Conservation (phyloP, 495 filamentous ascomycete genomes). For the Tuber melanosporum region DNA sequence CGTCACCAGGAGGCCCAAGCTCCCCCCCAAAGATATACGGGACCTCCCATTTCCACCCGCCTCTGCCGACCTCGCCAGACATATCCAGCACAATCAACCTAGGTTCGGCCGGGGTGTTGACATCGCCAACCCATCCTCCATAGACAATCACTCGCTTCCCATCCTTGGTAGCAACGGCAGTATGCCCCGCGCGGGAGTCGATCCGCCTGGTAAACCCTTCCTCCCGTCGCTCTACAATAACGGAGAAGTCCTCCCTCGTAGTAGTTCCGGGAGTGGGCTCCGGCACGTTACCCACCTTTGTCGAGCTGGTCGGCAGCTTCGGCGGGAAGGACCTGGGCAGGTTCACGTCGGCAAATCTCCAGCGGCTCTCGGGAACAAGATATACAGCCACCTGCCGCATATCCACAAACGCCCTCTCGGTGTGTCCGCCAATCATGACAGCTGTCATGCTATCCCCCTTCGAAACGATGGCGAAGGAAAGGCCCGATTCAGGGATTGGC, state of each 20-base stretch:
- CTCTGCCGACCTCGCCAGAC: conserved; percentile 61
- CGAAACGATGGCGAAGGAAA: conserved; percentile 62
- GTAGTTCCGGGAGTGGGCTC: conserved; percentile 11
- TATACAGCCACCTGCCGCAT: conserved; percentile 87
- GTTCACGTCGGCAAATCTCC: conserved; percentile 67
- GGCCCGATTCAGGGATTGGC: conserved; percentile 79
- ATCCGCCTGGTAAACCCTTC: conserved; percentile 43
- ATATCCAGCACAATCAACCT: conserved; percentile 71
- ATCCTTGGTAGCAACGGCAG: conserved; percentile 69
- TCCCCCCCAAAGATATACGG: conserved; percentile 51
- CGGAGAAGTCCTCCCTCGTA: conserved; percentile 31
- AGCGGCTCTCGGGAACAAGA: conserved; percentile 74
- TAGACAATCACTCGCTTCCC: conserved; percentile 66
- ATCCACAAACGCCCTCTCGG: conserved; percentile 75
- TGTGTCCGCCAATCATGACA: conserved; percentile 81
- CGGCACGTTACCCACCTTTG: conserved; percentile 26
- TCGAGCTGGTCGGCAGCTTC: conserved; percentile 38
- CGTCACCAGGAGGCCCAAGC: conserved; percentile 36
- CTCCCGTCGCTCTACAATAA: conserved; percentile 20
- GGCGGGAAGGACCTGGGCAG: conserved; percentile 42
- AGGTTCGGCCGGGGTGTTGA: conserved; percentile 63
- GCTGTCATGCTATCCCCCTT: conserved; percentile 57
- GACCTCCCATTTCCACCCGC: conserved; percentile 67
- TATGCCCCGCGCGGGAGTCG: conserved; percentile 80
- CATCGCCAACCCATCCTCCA: conserved; percentile 87